A percentile compares a stretch with the other conserved stretches of the same genome.
Evolutionary conservation across 257 asterid genomes (phyloP).

Genomic region (Penstemon newberryi): DNA sequence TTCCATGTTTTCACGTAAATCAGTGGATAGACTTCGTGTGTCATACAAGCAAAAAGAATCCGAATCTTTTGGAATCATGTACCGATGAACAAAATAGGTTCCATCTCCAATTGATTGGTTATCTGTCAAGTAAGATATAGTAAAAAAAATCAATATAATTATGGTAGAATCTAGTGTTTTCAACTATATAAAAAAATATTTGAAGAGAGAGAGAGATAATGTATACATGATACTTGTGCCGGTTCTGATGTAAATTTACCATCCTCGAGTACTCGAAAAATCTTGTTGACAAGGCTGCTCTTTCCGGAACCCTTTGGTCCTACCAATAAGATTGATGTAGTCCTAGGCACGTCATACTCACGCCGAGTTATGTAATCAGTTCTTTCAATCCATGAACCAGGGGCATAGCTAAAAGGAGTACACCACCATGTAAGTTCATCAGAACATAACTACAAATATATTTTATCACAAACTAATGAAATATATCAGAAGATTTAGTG

Average conservation of each 20-base stretch:
- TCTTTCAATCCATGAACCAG: constrained; percentile 68
- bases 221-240: constrained; percentile 75
- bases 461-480: constrained; percentile 2
- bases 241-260: constrained; percentile 49
- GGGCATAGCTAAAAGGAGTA: constrained; percentile 59
- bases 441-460: constrained; percentile 11
- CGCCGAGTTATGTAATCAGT: constrained; percentile 31
- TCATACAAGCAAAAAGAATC: constrained; percentile 67
- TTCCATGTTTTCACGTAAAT: constrained; percentile 45
- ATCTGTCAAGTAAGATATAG: constrained; percentile 38
- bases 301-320: constrained; percentile 88
- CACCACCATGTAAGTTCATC: background rate
- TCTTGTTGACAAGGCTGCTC: constrained; percentile 81
- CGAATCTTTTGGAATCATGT: constrained; percentile 62
- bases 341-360: constrained; percentile 44
- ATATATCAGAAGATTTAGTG: no score
- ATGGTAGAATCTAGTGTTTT: background rate
- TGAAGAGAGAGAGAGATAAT: constrained; percentile 5
- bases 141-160: constrained; percentile 2
- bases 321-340: constrained; percentile 54
- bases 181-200: background rate
- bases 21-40: constrained; percentile 61
- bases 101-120: constrained; percentile 53
- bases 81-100: constrained; percentile 65
- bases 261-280: constrained; percentile 54